Evolutionary conservation across 352 stramenopile species (phyloP).

Genomic region (Pythium aquatile): DNA sequence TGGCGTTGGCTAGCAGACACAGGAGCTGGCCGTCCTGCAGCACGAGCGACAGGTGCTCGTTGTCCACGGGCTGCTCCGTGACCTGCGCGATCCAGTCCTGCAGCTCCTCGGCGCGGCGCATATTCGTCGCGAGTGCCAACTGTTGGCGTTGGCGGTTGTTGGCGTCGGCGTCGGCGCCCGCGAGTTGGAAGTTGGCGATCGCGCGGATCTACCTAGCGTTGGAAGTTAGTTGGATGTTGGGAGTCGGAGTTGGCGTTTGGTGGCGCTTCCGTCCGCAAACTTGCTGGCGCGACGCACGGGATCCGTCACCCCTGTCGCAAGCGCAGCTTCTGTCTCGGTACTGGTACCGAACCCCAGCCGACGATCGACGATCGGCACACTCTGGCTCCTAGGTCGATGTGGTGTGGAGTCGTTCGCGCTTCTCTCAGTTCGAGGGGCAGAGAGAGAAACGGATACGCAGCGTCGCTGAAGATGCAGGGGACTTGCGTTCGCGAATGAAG

Average conservation of each 20-base stretch:
- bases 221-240: conserved; percentile 1
- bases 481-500: conserved; percentile 4
- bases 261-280: not conserved
- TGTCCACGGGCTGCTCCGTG: conserved; percentile 62
- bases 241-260: not conserved
- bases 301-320: conserved; percentile 6
- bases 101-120: conserved; percentile 77
- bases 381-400: not conserved
- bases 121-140: conserved; percentile 19
- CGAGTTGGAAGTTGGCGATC: not conserved
- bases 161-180: not conserved
- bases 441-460: conserved; percentile 6
- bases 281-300: conserved; percentile 5
- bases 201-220: not conserved
- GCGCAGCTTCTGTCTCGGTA: not conserved
- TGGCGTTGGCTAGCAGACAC: conserved; percentile 79
- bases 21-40: conserved; percentile 85
- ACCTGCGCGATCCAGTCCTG: conserved; percentile 85
- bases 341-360: not conserved
- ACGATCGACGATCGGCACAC: conserved; percentile 1
- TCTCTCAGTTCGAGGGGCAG: not conserved
- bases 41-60: conserved; percentile 78
- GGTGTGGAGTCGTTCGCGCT: not conserved
- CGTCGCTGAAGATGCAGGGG: conserved; percentile 5
- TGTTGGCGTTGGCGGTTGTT: not conserved